Conservation (phyloP, 306 rosid species). For the Coriaria nepalensis region DNA sequence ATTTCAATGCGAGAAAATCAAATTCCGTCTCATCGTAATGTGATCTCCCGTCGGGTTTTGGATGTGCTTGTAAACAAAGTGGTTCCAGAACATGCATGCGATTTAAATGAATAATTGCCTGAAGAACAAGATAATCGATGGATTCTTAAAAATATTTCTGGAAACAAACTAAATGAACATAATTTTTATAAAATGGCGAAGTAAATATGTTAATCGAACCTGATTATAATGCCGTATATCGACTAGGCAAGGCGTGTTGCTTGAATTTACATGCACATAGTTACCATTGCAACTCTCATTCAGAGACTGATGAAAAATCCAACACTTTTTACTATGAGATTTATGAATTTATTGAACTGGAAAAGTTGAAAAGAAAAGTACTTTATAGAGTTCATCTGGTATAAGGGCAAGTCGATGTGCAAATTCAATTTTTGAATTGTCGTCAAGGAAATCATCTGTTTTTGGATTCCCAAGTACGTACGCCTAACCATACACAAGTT, state of each 20-base stretch:
- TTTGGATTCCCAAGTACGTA: slow-evolving; percentile 25
- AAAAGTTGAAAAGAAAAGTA: not conserved
- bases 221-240: slow-evolving; percentile 9
- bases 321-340: too few species aligned
- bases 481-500: too few species aligned
- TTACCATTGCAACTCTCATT: slow-evolving; percentile 17
- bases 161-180: too few species aligned
- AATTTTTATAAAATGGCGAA: not conserved
- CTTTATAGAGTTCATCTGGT: slow-evolving; percentile 20
- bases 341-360: too few species aligned
- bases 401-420: slow-evolving; percentile 16
- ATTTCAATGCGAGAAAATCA: not conserved
- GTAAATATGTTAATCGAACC: slow-evolving; percentile 3
- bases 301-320: slow-evolving; percentile 11
- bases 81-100: slow-evolving; percentile 16
- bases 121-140: not conserved
- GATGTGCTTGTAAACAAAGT: slow-evolving; percentile 9
- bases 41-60: slow-evolving; percentile 4
- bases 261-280: slow-evolving; percentile 13
- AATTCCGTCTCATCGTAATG: not conserved
- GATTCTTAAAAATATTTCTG: too few species aligned
- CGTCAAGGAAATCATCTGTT: slow-evolving; percentile 17
- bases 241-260: slow-evolving; percentile 8
- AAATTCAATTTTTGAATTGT: slow-evolving; percentile 13
- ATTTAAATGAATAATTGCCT: slow-evolving; percentile 14